Conservation (phyloP, 805 yeast genomes). For the Yarrowia sp. region DNA sequence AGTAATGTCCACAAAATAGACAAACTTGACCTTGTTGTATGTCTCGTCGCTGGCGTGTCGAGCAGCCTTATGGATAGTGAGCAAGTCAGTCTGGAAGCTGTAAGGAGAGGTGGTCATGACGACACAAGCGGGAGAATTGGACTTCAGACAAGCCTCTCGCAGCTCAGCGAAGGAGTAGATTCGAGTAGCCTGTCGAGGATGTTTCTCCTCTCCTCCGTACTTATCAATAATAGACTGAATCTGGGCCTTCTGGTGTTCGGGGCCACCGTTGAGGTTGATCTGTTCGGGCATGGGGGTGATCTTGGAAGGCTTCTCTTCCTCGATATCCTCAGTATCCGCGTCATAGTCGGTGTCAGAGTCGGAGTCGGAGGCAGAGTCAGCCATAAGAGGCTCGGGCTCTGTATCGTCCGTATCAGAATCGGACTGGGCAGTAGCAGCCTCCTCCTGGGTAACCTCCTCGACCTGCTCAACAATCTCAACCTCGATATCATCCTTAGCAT, state of each 20-base stretch:
- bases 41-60: conserved; percentile 3
- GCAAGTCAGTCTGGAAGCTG: conserved; percentile 7
- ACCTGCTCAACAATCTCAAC: conserved; percentile 11
- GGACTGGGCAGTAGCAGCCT: background rate
- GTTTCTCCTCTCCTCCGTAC: background rate
- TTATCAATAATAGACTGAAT: conserved; percentile 2
- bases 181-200: conserved; percentile 4
- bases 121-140: background rate
- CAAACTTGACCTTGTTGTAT: conserved; percentile 12
- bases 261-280: conserved; percentile 14
- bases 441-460: background rate
- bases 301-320: conserved; percentile 16
- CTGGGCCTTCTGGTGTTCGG: conserved; percentile 17
- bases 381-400: conserved; percentile 17
- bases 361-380: background rate
- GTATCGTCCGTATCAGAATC: background rate
- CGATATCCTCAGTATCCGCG: conserved; percentile 3
- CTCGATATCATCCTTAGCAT: conserved; percentile 18
- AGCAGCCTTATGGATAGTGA: conserved; percentile 3
- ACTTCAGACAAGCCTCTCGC: background rate
- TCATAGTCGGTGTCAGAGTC: conserved; percentile 13
- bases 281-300: conserved; percentile 7
- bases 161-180: conserved; percentile 9
- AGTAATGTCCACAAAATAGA: conserved; percentile 13
- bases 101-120: conserved; percentile 11